Evolutionary conservation across 495 filamentous ascomycete species (phyloP), one percentile per base, ranked within the genome.

Genomic region (Lineolata rhizophorae): DNA sequence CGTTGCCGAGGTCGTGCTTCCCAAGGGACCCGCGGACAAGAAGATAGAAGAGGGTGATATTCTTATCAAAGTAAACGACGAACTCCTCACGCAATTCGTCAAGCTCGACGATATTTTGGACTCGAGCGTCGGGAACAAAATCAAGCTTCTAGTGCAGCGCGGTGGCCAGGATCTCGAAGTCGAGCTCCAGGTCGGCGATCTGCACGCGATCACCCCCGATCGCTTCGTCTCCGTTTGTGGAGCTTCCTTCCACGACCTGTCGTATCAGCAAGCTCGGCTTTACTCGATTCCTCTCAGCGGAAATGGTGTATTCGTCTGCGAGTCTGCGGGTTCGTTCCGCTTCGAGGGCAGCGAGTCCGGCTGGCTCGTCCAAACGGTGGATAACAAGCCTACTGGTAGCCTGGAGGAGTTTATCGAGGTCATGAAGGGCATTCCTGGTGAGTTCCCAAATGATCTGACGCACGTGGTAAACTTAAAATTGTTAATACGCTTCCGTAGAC

Each of bases 31-130:
- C 14, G 84, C 72, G 3, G 67, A 91, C 50, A 56, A 61, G 6
- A 77, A 84, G 46, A 60, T 95, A 18, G 74, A 87, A 50, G 87
- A 95, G 49, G 87, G 87, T 24, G 87, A 99, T 56, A 76, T 99
- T n/a, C 61, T 99, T 31, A 58, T 95, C 38, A 76, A 83, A 51
- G 82, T 95, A 39, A 93, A 99, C 52, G 83, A 74, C 33, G 79
- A 94, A 45, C 65, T 95, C 31, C 62, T 99, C 17, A 95, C 87
- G 2, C 77, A 91, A 47, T 95, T 99, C 45, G 69, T 90, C 37
- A 70, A 73, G 16, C 65, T 99, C n/a, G 90, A 95, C 47, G 77
- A 80, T 39, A 87, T 92, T 32, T 55, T 99, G 9, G 87, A 99
- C 50, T 76, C 78, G 4, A 83, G 62, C 41, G 87, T 99, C 16